Base-by-base conservation (phyloP, 257 asterid species). In the Primulina tabacum region DNA sequence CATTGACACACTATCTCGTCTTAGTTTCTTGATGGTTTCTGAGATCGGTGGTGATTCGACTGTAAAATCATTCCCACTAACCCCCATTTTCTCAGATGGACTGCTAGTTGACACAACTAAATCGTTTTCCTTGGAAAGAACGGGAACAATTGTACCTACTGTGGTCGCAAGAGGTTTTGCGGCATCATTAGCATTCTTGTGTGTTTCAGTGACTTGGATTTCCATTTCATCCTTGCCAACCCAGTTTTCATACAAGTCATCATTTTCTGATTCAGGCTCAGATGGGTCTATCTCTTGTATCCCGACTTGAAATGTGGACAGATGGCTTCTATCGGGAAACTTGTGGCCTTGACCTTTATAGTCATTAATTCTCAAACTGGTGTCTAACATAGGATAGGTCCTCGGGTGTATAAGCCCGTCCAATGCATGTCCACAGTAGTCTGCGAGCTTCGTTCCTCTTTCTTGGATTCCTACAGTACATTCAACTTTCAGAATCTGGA, bases 331-430 rank as follows among this genome's bases (percentile, higher is more conserved):
- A 58, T 64, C 82, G 7, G 73, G 75, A 38, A 70, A 62, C 70
- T 77, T 80, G 71, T 74, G 73, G 79, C 62, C 73, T 63, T 30
- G 59, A 64, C 69, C 71, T 24, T 24, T 24, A 24, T 24, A 24
- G 26, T 24, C 26, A 24, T 24, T 24, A 24, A 24, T 24, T 0
- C 26, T 24, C 26, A 24, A 24, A 24, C 26, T 24, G 26, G 26
- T 24, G 26, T 24, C 89, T 71, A 72, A 20, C 64, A 78, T 32
- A 21, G 98, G 90, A 53, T 82, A 88, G 67, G 83, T 81, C 78
- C 96, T 79, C 9, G 91, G 97, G 80, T 88, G 97, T 72, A 85
- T 79, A 78, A 92, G 86, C 77, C 84, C 90, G 78, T 90, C 92
- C 81, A 92, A 73, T 65, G 98, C 96, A 50, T 76, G 86, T 58